phyloP scores from a whole-genome alignment of 768 basidiomycete genomes.

The Suillus weaverae region DNA sequence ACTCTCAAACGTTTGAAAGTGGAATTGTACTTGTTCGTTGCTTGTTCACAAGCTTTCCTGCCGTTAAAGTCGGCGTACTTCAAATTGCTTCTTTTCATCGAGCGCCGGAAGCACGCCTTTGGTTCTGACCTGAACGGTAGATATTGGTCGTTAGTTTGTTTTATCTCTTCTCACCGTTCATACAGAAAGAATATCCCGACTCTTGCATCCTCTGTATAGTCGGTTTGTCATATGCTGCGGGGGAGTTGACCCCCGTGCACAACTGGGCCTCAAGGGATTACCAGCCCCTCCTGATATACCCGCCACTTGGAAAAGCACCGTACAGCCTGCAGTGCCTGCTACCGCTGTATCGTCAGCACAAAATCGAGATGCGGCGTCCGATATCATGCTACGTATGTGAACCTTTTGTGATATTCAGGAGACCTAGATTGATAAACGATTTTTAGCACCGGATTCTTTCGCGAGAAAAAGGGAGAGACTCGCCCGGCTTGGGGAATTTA shows the following conservation, averaged over 20 bases:
- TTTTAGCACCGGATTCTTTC: constrained; percentile 40
- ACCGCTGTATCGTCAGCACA: constrained; percentile 16
- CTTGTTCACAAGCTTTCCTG: constrained; percentile 40
- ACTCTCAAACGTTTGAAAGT: constrained; percentile 45
- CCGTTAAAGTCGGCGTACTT: constrained; percentile 51
- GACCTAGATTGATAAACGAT: constrained; percentile 10
- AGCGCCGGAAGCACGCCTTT: constrained; percentile 33
- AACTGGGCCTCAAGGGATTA: constrained; percentile 34
- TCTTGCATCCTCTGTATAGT: constrained; percentile 34
- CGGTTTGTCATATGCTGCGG: constrained; percentile 28
- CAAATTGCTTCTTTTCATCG: constrained; percentile 44
- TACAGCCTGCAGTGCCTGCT: constrained; percentile 4
- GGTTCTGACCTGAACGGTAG: constrained; percentile 26
- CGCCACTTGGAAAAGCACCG: background rate
- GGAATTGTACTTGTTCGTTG: constrained; percentile 45
- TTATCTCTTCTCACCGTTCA: background rate
- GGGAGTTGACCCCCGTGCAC: constrained; percentile 31
- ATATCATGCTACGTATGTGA: constrained; percentile 40
- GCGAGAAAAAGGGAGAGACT: constrained; percentile 14
- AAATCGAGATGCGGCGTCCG: background rate
- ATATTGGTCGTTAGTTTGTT: background rate
- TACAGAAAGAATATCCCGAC: constrained; percentile 32
- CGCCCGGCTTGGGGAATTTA: background rate
- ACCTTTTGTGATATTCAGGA: constrained; percentile 6
- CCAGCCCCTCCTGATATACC: constrained; percentile 19